These are phyloP conservation scores for Rutstroemia sydowiana DNA, from an alignment of 2,329 filamentous ascomycete species.

Conservation along the genomic window DNA sequence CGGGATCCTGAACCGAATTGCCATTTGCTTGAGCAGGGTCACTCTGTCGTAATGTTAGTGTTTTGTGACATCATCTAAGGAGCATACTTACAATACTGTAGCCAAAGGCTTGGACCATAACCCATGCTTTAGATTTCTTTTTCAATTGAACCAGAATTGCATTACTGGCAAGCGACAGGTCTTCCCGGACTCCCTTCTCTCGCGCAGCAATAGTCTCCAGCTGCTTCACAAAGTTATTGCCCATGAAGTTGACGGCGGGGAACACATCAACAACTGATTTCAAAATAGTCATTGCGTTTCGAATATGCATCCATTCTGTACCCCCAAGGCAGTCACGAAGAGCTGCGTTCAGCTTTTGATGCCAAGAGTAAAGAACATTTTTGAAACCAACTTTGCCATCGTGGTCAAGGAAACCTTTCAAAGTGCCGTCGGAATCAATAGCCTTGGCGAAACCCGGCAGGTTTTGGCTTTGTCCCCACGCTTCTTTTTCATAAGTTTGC, in stretches of 20 bases:
- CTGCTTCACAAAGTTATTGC: slow-evolving; percentile 55
- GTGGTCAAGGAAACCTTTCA: slow-evolving; percentile 67
- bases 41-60: slow-evolving; percentile 27
- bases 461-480: slow-evolving; percentile 56
- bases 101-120: slow-evolving; percentile 67
- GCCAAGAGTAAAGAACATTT: slow-evolving; percentile 82
- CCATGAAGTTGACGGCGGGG: slow-evolving; percentile 86
- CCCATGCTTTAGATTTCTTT: slow-evolving; percentile 59
- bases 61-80: slow-evolving; percentile 4
- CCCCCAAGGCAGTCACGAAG: slow-evolving; percentile 75
- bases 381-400: slow-evolving; percentile 80
- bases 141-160: slow-evolving; percentile 65
- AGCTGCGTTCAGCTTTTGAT: slow-evolving; percentile 70
- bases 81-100: slow-evolving; percentile 49
- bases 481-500: slow-evolving; percentile 72
- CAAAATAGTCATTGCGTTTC: slow-evolving; percentile 86
- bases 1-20: slow-evolving; percentile 7
- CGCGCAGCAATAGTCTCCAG: slow-evolving; percentile 59
- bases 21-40: slow-evolving; percentile 12
- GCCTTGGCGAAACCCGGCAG: slow-evolving; percentile 73
- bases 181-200: slow-evolving; percentile 58
- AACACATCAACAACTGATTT: slow-evolving; percentile 76
- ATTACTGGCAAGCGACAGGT: slow-evolving; percentile 66
- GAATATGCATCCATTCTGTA: slow-evolving; percentile 94
- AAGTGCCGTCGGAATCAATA: slow-evolving; percentile 63